phyloP scores from a whole-genome alignment of 164 flowering plant species.

The Liriodendron chinense region DNA sequence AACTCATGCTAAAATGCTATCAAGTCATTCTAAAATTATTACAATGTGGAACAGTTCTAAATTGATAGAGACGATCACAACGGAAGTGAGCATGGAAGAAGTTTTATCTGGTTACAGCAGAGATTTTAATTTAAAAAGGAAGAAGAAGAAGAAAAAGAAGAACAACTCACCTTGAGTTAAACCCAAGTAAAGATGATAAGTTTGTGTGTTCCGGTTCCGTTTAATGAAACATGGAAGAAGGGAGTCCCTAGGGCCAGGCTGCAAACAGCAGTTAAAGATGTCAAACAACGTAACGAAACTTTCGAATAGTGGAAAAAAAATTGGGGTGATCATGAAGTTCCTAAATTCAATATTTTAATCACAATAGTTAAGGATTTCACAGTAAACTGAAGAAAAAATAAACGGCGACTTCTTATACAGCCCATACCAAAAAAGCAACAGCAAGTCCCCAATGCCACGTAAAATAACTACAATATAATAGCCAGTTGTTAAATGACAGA shows the following conservation, averaged over 20 bases:
- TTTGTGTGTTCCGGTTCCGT: slow-evolving; percentile 57
- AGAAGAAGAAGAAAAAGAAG: background rate
- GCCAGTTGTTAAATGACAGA: background rate
- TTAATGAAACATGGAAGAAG: slow-evolving; percentile 79
- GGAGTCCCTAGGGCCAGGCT: slow-evolving; percentile 89
- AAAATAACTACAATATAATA: background rate
- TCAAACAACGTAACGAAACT: background rate
- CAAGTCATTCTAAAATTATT: background rate
- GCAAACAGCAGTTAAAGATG: slow-evolving; percentile 20
- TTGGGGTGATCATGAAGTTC: background rate
- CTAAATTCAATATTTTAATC: background rate
- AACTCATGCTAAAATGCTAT: background rate
- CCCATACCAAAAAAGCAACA: background rate
- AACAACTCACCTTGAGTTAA: slow-evolving; percentile 58
- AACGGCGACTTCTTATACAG: background rate
- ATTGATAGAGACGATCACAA: background rate
- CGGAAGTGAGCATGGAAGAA: background rate
- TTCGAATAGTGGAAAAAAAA: background rate
- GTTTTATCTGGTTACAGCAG: background rate
- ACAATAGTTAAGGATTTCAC: background rate
- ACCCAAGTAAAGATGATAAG: slow-evolving; percentile 69
- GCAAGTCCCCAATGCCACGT: background rate
- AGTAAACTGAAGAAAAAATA: background rate
- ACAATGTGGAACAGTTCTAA: background rate
- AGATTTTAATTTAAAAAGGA: background rate